phyloP scores from a whole-genome alignment of 2,329 filamentous ascomycete species.

The Diaporthe vaccinii region DNA sequence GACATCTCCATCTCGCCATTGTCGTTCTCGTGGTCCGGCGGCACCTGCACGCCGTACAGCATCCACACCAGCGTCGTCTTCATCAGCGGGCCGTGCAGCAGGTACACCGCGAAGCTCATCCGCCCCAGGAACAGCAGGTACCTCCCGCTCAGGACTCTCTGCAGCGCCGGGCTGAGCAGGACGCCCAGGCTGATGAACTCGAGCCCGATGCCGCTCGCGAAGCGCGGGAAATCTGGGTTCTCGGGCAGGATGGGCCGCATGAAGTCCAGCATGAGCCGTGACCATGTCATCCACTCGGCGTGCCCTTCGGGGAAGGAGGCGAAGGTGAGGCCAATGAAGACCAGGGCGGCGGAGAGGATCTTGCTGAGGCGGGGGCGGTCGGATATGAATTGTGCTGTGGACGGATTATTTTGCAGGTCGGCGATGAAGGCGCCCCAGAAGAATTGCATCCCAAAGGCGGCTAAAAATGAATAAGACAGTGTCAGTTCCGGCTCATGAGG shows the following conservation, averaged over 20 bases:
- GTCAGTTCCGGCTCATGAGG: constrained; percentile 24
- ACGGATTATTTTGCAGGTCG: constrained; percentile 67
- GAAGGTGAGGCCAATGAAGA: constrained; percentile 67
- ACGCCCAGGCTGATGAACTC: constrained; percentile 63
- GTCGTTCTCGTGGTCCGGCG: constrained; percentile 53
- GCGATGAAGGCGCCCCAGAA: constrained; percentile 74
- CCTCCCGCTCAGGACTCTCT: constrained; percentile 66
- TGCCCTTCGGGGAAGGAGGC: constrained; percentile 72
- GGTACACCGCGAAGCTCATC: constrained; percentile 75
- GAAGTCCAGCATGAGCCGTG: constrained; percentile 57
- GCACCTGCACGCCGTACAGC: constrained; percentile 62
- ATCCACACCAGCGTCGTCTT: constrained; percentile 72
- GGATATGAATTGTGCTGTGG: constrained; percentile 61
- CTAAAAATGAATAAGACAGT: constrained; percentile 45
- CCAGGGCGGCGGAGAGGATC: constrained; percentile 62
- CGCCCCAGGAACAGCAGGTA: constrained; percentile 73
- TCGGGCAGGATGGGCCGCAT: constrained; percentile 60
- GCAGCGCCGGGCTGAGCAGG: constrained; percentile 64
- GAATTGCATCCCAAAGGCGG: constrained; percentile 69
- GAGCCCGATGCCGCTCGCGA: constrained; percentile 54
- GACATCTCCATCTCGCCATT: constrained; percentile 52
- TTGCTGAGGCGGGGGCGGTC: constrained; percentile 58
- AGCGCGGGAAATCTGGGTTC: constrained; percentile 60
- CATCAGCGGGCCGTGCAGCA: constrained; percentile 73
- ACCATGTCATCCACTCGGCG: constrained; percentile 68